Conservation (phyloP, 116 monocot genomes). For the Cymodocea nodosa region DNA sequence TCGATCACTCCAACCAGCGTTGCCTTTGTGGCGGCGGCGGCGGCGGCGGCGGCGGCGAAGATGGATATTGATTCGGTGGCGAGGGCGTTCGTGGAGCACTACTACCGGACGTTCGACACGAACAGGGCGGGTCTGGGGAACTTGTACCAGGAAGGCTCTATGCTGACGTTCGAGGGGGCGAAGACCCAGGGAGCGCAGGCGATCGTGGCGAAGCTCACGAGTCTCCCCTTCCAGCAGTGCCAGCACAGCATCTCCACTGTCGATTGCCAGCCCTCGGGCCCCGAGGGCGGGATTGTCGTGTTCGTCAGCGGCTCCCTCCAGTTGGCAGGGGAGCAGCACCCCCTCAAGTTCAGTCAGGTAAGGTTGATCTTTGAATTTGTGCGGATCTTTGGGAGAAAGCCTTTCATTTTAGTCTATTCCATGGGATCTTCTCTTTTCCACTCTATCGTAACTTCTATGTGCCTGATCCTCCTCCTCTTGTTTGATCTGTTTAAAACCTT, state of each 20-base stretch:
- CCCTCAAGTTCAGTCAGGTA: slow-evolving; percentile 69
- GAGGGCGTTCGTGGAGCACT: slow-evolving; percentile 67
- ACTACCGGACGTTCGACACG: slow-evolving; percentile 73
- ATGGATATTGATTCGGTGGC: slow-evolving; percentile 70
- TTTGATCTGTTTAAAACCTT: too few relatives aligned
- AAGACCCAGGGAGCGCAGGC: slow-evolving; percentile 47
- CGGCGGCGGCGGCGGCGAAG: neutral
- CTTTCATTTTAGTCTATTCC: too few relatives aligned
- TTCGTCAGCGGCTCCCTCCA: slow-evolving; percentile 58
- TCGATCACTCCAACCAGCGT: too few relatives aligned
- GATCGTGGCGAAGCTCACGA: slow-evolving; percentile 55
- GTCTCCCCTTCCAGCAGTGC: slow-evolving; percentile 75
- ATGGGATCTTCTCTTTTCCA: too few relatives aligned
- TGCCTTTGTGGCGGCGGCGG: neutral
- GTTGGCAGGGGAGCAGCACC: slow-evolving; percentile 37
- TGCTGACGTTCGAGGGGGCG: slow-evolving; percentile 69
- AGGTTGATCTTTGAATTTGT: too few relatives aligned
- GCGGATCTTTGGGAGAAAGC: too few relatives aligned
- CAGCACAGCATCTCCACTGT: slow-evolving; percentile 44
- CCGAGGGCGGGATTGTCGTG: slow-evolving; percentile 49
- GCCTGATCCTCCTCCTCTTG: too few relatives aligned
- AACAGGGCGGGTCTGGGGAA: slow-evolving; percentile 35
- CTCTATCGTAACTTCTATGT: too few relatives aligned
- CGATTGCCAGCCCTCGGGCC: slow-evolving; percentile 56
- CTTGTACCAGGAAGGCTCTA: slow-evolving; percentile 69